Evolutionary conservation across 2,329 filamentous ascomycete species (phyloP).

Genomic region (Xylaria sp.): DNA sequence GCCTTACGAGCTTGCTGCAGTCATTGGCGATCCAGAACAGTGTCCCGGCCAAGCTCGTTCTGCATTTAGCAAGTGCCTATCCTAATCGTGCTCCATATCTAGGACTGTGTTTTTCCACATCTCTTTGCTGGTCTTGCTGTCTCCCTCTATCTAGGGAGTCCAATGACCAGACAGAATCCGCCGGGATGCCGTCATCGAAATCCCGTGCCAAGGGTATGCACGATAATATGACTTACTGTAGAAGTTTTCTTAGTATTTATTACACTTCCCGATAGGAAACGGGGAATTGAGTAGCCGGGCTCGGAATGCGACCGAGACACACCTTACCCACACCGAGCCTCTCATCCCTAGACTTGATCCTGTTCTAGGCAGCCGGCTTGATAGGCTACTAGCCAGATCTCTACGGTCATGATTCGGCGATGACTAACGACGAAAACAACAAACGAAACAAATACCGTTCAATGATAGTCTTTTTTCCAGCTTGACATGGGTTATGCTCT

Average conservation of each 20-base stretch:
- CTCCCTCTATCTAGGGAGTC: background rate
- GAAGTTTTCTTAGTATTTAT: slow-evolving; percentile 2
- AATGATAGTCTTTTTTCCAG: background rate
- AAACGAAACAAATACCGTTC: slow-evolving; percentile 15
- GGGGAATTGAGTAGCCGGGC: background rate
- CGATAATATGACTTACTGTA: background rate
- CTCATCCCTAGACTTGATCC: background rate
- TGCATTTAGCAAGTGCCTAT: slow-evolving; percentile 16
- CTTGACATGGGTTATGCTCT: background rate
- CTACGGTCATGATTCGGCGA: slow-evolving; percentile 11
- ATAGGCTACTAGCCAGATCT: slow-evolving; percentile 3
- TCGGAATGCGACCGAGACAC: slow-evolving; percentile 9
- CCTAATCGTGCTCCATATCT: slow-evolving; percentile 20
- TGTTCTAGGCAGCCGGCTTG: slow-evolving; percentile 24
- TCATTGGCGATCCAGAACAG: slow-evolving; percentile 19
- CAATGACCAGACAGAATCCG: slow-evolving; percentile 3
- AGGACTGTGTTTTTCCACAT: slow-evolving; percentile 36
- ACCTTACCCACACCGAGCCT: slow-evolving; percentile 26
- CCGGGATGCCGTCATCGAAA: slow-evolving; percentile 18
- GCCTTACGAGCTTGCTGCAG: slow-evolving; percentile 30
- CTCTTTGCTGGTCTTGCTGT: slow-evolving; percentile 14
- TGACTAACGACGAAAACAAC: background rate
- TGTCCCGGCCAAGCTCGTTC: slow-evolving; percentile 8
- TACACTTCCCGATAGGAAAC: background rate
- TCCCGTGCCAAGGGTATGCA: background rate